phyloP scores from a whole-genome alignment of 2,329 filamentous ascomycete species.

The Mycosphaerella arachidis region DNA sequence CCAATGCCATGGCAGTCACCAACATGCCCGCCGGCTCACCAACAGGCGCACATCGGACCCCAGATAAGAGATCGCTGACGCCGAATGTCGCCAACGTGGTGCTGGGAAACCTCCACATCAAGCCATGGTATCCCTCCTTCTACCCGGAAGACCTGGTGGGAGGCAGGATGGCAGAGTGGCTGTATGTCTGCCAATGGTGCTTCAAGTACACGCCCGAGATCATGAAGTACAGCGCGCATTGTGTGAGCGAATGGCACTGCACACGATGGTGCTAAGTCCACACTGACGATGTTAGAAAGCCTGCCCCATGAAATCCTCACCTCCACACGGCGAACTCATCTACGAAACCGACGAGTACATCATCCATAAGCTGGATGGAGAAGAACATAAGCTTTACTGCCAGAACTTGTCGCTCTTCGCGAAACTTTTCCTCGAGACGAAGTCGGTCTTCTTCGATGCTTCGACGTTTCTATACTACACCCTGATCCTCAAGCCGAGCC shows the following conservation, averaged over 20 bases:
- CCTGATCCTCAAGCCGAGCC: conserved; percentile 57
- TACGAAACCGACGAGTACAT: conserved; percentile 78
- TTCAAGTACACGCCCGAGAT: conserved; percentile 78
- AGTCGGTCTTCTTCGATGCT: conserved; percentile 97
- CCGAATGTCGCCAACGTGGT: conserved; percentile 85
- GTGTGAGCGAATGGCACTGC: conserved; percentile 29
- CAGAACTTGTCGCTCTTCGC: conserved; percentile 95
- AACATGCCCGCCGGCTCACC: conserved; percentile 10
- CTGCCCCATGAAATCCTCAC: conserved; percentile 38
- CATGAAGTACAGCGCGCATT: conserved; percentile 45
- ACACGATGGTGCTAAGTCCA: not conserved
- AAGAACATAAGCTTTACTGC: conserved; percentile 79
- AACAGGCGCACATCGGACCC: conserved; percentile 18
- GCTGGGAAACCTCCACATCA: conserved; percentile 76
- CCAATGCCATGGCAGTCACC: conserved; percentile 14
- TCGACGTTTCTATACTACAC: conserved; percentile 92
- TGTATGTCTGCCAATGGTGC: conserved; percentile 88
- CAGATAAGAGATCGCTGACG: conserved; percentile 39
- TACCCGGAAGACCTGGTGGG: conserved; percentile 64
- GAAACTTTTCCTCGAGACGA: conserved; percentile 96
- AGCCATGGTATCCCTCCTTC: conserved; percentile 89
- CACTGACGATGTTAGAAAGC: conserved; percentile 37
- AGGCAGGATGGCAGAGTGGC: conserved; percentile 42
- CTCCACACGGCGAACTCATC: conserved; percentile 65
- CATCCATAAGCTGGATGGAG: conserved; percentile 90